Conservation (phyloP, 768 basidiomycete genomes). For the Cubamyces sp. region DNA sequence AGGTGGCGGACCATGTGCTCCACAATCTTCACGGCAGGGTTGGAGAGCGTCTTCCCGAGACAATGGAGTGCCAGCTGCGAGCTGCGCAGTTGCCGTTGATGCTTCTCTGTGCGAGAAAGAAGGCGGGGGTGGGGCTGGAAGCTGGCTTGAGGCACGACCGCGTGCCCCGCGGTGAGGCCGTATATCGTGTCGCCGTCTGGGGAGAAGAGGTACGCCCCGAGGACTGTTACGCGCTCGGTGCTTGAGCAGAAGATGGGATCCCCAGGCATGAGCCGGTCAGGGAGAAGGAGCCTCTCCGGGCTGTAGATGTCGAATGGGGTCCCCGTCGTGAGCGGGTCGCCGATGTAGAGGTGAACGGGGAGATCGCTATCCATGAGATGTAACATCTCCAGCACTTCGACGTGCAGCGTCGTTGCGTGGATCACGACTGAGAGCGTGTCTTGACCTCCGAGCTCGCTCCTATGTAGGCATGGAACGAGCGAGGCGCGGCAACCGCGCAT, state of each 20-base stretch:
- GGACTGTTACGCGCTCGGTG: constrained; percentile 18
- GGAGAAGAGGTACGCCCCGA: constrained; percentile 20
- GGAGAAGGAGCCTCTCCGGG: constrained; percentile 19
- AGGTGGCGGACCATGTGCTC: constrained; percentile 12
- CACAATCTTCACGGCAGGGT: constrained; percentile 17
- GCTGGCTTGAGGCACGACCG: constrained; percentile 13
- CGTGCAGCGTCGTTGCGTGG: constrained; percentile 18
- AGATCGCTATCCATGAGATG: constrained; percentile 17
- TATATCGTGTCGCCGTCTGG: constrained; percentile 13
- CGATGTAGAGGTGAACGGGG: constrained; percentile 26
- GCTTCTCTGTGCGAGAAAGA: constrained; percentile 7
- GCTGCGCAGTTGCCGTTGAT: constrained; percentile 12
- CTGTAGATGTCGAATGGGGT: constrained; percentile 23
- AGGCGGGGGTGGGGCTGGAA: constrained; percentile 22
- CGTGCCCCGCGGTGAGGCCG: constrained; percentile 24
- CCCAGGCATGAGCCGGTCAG: constrained; percentile 9
- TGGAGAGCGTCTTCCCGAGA: constrained; percentile 16
- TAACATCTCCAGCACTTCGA: constrained; percentile 19
- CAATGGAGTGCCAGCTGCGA: constrained; percentile 19
- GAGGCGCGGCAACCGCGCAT: constrained; percentile 11
- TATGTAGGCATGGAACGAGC: constrained; percentile 20
- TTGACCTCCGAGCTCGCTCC: not conserved
- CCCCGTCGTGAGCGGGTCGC: constrained; percentile 24
- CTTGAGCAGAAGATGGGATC: constrained; percentile 23
- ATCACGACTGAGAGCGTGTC: constrained; percentile 13